Evolutionary conservation across 257 asterid genomes (phyloP).

Genomic region (Voacanga thouarsii): DNA sequence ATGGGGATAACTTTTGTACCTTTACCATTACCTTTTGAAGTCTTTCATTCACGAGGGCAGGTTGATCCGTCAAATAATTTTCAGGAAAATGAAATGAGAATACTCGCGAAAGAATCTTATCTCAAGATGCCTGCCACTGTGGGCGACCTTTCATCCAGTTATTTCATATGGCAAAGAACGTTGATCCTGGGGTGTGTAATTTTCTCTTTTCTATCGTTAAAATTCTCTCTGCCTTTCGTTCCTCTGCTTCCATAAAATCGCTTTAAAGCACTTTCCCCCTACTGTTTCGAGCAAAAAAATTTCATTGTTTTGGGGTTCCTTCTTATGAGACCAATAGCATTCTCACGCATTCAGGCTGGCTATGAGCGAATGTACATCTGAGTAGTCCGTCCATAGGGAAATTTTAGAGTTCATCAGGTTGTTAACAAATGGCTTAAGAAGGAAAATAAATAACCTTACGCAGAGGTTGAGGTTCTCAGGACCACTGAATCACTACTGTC

Average conservation of each 20-base stretch:
- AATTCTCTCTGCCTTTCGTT: not conserved
- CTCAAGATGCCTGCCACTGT: not conserved
- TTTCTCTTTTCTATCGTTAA: not conserved
- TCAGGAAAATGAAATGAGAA: not conserved
- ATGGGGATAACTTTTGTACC: too few relatives aligned
- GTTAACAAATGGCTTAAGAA: slow-evolving; percentile 3
- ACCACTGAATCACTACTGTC: slow-evolving; percentile 17
- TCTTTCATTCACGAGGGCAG: not conserved
- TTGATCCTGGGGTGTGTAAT: not conserved
- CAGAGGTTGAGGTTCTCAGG: not conserved
- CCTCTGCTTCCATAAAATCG: not conserved
- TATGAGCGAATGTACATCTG: not conserved
- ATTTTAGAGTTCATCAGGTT: not conserved
- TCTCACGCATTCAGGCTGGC: not conserved
- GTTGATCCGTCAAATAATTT: not conserved
- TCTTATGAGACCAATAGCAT: not conserved
- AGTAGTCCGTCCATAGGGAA: not conserved
- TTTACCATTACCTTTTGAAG: too few relatives aligned
- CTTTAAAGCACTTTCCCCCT: not conserved
- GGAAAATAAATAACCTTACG: slow-evolving; percentile 11
- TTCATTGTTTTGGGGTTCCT: slow-evolving; percentile 4
- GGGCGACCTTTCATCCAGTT: too few relatives aligned
- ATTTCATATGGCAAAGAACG: not conserved
- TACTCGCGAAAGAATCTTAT: not conserved
- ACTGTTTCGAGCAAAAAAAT: not conserved